These are phyloP conservation scores for Diplodia mutila DNA, from an alignment of 2,329 filamentous ascomycete species.

Conservation along the genomic window DNA sequence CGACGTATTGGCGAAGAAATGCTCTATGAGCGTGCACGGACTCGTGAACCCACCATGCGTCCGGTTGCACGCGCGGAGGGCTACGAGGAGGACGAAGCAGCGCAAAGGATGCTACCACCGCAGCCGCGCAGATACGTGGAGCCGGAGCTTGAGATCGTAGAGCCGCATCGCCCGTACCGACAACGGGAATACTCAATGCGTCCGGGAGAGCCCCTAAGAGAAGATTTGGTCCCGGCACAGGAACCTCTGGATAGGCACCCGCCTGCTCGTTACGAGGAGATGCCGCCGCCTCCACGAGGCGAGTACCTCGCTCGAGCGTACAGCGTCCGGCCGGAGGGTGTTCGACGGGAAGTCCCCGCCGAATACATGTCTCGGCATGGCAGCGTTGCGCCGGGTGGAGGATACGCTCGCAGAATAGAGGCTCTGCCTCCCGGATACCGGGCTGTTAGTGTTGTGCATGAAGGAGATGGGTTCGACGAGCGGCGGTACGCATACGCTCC, in stretches of 20 bases:
- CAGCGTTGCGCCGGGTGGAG: slow-evolving; percentile 46
- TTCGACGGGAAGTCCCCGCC: slow-evolving; percentile 40
- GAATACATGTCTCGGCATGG: slow-evolving; percentile 42
- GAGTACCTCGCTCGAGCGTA: slow-evolving; percentile 42
- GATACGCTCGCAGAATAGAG: slow-evolving; percentile 31
- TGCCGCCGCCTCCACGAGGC: slow-evolving; percentile 37
- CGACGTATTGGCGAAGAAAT: slow-evolving; percentile 58
- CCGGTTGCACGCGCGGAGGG: slow-evolving; percentile 56
- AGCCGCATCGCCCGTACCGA: slow-evolving; percentile 57
- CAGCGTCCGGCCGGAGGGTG: slow-evolving; percentile 45
- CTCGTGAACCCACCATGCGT: slow-evolving; percentile 57
- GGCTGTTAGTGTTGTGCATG: slow-evolving; percentile 48
- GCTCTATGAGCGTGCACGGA: slow-evolving; percentile 67
- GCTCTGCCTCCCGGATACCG: slow-evolving; percentile 41
- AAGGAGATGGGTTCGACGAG: slow-evolving; percentile 36
- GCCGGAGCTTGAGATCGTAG: slow-evolving; percentile 59
- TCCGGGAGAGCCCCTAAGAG: slow-evolving; percentile 41
- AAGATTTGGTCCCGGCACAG: slow-evolving; percentile 23
- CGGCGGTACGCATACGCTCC: slow-evolving; percentile 38
- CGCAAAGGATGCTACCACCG: slow-evolving; percentile 52
- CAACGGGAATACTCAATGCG: slow-evolving; percentile 63
- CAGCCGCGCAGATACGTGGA: slow-evolving; percentile 57
- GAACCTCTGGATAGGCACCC: slow-evolving; percentile 36
- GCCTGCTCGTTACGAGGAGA: slow-evolving; percentile 41
- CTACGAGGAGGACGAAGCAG: slow-evolving; percentile 39